Evolutionary conservation across 768 basidiomycete genomes (phyloP), one percentile per base, ranked within the genome.

Genomic region (Glaciozyma martinii): DNA sequence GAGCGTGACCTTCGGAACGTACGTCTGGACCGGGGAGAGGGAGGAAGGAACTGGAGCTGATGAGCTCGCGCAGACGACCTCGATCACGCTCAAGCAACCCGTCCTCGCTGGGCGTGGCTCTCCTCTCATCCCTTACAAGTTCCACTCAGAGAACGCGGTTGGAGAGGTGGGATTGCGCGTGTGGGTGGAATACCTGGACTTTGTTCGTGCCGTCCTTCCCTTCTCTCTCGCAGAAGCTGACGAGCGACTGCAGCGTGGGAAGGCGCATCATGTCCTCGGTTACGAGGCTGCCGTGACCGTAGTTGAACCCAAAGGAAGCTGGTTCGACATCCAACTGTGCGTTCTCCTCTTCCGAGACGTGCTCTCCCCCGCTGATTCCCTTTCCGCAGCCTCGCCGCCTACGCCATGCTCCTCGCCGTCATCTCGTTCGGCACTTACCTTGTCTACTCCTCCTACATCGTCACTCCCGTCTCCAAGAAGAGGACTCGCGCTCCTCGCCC

Each of bases 271-370:
- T 16, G 43, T 59, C 30, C 29, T 75, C n/a, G 78, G 76, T 0
- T 73, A 74, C 63, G 78, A 78, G 70, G 75, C 75, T 40, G 76
- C 75, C 25, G 76, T 78, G 56, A 72, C 73, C n/a, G 72, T 79
- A 47, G 73, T 75, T 27, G 77, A 78, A 68, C 75, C 74, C n/a
- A 54, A 66, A n/a, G 57, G 66, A 3, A 69, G 71, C 29, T 76
- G 75, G 75, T 75, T 77, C 64, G 78, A 79, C 69, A 66, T 76
- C 13, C 65, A 72, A 40, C 68, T 77, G 73, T 74, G 74, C n/a
- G 37, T 18, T 19, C 4, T 0, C 21, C 18, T 15, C 33, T 54
- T 49, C 10, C 44, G 16, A 16, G 5, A 6, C n/a, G 13, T 27
- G 15, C 25, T 21, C n/a, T 30, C 29, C 40, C 33, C 30, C 8